Percentiles rank a stretch among this genome's conserved stretches.
Conservation (phyloP, 2,329 filamentous ascomycete species). For the Domatiomyces catenatus region DNA sequence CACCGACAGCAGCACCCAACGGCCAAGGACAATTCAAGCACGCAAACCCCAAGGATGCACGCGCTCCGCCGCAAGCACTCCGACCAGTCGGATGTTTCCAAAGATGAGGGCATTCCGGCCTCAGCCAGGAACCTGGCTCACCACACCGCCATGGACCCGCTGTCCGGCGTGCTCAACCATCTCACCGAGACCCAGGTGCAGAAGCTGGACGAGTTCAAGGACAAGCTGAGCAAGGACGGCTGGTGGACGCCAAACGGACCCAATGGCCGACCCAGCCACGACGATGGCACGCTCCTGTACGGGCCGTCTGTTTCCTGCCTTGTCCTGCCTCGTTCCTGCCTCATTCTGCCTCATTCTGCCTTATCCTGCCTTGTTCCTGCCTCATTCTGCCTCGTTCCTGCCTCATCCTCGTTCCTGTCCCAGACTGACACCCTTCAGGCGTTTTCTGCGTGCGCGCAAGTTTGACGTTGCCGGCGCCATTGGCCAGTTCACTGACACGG, state of each 20-base stretch:
- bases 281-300: slow-evolving; percentile 34
- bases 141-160: slow-evolving; percentile 16
- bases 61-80: slow-evolving; percentile 15
- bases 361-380: slow-evolving; percentile 1
- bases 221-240: slow-evolving; percentile 46
- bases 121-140: slow-evolving; percentile 5
- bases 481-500: slow-evolving; percentile 72
- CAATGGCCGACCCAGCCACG: slow-evolving; percentile 27
- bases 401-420: background rate
- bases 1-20: no score
- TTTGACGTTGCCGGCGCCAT: slow-evolving; percentile 66
- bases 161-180: slow-evolving; percentile 60
- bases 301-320: slow-evolving; percentile 11
- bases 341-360: no score
- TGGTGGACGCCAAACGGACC: slow-evolving; percentile 28
- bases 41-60: slow-evolving; percentile 21
- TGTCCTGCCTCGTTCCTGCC: background rate
- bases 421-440: slow-evolving; percentile 34
- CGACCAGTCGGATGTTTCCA: slow-evolving; percentile 6
- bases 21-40: no score
- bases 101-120: background rate
- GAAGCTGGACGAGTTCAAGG: slow-evolving; percentile 58
- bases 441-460: slow-evolving; percentile 70
- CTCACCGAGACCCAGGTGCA: slow-evolving; percentile 53
- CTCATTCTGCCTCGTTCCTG: background rate